phyloP scores from a whole-genome alignment of 2,329 filamentous ascomycete genomes.

The Aureobasidium melanogenum region DNA sequence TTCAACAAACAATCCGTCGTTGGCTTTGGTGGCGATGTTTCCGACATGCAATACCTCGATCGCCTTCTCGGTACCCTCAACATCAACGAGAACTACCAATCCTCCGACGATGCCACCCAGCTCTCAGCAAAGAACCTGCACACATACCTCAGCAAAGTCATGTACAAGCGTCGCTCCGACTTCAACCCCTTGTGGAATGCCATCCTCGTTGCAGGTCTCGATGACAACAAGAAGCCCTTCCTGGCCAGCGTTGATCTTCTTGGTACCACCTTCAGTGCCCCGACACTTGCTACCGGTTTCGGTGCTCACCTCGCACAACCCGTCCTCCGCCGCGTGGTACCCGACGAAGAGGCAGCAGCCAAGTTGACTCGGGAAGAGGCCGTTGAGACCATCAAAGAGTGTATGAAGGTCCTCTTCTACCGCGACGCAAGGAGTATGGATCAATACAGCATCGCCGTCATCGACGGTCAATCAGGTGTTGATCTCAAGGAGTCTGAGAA shows the following conservation, averaged over 20 bases:
- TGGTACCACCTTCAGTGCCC: constrained; percentile 82
- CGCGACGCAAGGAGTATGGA: constrained; percentile 89
- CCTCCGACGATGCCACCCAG: constrained; percentile 26
- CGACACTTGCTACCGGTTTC: constrained; percentile 86
- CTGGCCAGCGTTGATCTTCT: constrained; percentile 85
- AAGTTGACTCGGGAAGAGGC: constrained; percentile 69
- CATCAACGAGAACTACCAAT: constrained; percentile 78
- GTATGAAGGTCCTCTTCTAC: constrained; percentile 98
- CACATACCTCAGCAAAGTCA: constrained; percentile 90
- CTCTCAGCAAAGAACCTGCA: constrained; percentile 92
- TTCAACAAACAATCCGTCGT: constrained; percentile 80
- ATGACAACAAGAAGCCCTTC: constrained; percentile 73
- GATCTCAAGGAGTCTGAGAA: constrained; percentile 76
- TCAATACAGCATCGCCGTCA: constrained; percentile 80
- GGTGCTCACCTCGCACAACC: constrained; percentile 89
- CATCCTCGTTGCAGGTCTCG: constrained; percentile 80
- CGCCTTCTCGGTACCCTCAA: constrained; percentile 78
- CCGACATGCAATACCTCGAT: constrained; percentile 98
- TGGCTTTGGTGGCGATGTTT: constrained; percentile 94
- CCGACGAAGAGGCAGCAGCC: constrained; percentile 70
- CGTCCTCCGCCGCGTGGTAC: constrained; percentile 73
- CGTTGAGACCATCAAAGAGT: constrained; percentile 73
- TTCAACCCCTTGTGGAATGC: constrained; percentile 98
- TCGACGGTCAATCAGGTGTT: constrained; percentile 75
- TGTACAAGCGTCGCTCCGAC: constrained; percentile 89